phyloP scores from a whole-genome alignment of 176 grass and related monocot species.

The Oryza australiensis region DNA sequence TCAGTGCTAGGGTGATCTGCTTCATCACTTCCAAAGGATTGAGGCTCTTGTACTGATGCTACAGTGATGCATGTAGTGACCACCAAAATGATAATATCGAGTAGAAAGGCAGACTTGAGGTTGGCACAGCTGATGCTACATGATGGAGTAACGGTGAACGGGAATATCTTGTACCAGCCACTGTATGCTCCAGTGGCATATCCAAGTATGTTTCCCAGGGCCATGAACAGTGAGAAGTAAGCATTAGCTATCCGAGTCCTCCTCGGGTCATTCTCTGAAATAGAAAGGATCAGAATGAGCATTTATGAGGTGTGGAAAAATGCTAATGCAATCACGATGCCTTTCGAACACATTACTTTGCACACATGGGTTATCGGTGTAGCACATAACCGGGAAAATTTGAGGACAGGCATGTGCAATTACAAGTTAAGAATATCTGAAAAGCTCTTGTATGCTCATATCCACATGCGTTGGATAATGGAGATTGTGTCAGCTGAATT shows the following conservation, averaged over 20 bases:
- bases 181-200: constrained; percentile 82
- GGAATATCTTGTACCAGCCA: constrained; percentile 80
- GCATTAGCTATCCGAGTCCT: constrained; percentile 86
- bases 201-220: constrained; percentile 84
- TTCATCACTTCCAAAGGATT: constrained; percentile 43
- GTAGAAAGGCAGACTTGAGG: constrained; percentile 88
- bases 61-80: constrained; percentile 72
- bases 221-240: constrained; percentile 99
- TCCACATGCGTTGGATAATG: not conserved
- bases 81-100: constrained; percentile 67
- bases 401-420: not conserved
- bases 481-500: not conserved
- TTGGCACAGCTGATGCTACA: constrained; percentile 83
- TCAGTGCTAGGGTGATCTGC: constrained; percentile 29
- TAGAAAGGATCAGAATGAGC: constrained; percentile 17
- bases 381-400: not conserved
- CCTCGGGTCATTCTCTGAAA: constrained; percentile 87
- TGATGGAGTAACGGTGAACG: constrained; percentile 70
- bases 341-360: not conserved
- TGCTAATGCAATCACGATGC: not conserved
- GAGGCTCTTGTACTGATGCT: constrained; percentile 57
- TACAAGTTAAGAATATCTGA: not conserved
- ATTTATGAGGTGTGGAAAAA: not conserved
- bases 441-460: not conserved
- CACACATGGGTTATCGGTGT: not conserved